These are phyloP conservation scores for Isoetes taiwanensis DNA, from an alignment of 75 land plant species.

Conservation along the genomic window DNA sequence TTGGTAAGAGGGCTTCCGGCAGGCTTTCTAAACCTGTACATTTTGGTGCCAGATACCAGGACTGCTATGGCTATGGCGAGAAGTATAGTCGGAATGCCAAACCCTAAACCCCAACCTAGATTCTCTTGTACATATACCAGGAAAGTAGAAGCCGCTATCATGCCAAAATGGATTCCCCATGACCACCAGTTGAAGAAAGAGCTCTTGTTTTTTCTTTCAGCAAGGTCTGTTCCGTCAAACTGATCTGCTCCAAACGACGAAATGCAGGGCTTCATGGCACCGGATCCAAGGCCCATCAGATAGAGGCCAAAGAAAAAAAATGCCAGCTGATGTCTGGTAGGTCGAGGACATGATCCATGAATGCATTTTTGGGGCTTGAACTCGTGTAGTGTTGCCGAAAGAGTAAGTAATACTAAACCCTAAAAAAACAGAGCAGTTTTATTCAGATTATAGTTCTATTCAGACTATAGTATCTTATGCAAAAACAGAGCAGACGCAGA, in stretches of 20 bases:
- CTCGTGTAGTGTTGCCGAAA: constrained; percentile 21
- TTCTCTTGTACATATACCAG: background rate
- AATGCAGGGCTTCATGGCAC: background rate
- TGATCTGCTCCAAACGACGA: constrained; percentile 5
- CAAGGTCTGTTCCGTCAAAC: background rate
- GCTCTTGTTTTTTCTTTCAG: background rate
- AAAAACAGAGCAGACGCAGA: too few species aligned
- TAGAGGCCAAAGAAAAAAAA: background rate
- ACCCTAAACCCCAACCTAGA: background rate
- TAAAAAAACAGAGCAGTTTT: too few species aligned
- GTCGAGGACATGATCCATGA: background rate
- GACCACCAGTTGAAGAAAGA: background rate
- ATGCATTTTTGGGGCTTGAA: constrained; percentile 1
- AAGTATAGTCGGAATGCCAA: constrained; percentile 25
- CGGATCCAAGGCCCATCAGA: background rate
- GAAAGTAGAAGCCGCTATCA: background rate
- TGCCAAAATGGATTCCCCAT: background rate
- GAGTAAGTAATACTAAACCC: constrained; percentile 31
- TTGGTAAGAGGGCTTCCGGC: constrained; percentile 8
- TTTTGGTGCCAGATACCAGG: background rate
- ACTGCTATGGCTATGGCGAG: constrained; percentile 37
- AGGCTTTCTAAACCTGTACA: background rate
- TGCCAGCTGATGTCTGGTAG: constrained; percentile 8
- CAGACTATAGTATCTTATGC: too few species aligned
- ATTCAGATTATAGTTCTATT: too few species aligned